These are phyloP conservation scores for Fermentozyma sake DNA, from an alignment of 1,139 yeast species.

Conservation along the genomic window DNA sequence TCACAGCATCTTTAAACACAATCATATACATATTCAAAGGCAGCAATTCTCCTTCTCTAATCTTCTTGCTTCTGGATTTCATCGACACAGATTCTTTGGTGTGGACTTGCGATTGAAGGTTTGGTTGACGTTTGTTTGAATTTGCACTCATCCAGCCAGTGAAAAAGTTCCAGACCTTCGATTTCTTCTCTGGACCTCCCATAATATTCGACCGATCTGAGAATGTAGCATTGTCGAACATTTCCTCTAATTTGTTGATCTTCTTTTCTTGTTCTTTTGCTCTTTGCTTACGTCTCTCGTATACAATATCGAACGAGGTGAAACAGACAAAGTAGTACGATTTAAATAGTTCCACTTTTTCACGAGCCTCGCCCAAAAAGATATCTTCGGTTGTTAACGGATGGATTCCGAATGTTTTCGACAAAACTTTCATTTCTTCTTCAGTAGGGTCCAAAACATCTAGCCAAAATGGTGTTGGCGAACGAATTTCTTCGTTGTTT, in stretches of 20 bases:
- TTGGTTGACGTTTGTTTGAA: constrained; percentile 1
- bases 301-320: constrained; percentile 84
- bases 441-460: constrained; percentile 93
- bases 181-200: constrained; percentile 15
- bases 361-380: constrained; percentile 88
- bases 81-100: constrained; percentile 19
- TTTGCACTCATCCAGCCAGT: constrained; percentile 6
- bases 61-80: constrained; percentile 28
- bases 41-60: constrained; percentile 71
- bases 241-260: constrained; percentile 37
- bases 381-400: constrained; percentile 96
- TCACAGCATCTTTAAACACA: constrained; percentile 84
- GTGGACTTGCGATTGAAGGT: constrained; percentile 5
- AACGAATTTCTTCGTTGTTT: constrained; percentile 1
- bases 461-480: constrained; percentile 49
- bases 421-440: constrained; percentile 89
- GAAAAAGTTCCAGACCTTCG: constrained; percentile 16
- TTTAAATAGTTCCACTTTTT: constrained; percentile 87
- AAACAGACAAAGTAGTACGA: constrained; percentile 91
- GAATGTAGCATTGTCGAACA: no score
- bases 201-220: no score
- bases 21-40: constrained; percentile 92
- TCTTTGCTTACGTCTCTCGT: constrained; percentile 54
- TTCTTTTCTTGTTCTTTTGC: constrained; percentile 43
- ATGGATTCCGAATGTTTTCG: constrained; percentile 90